Percentiles rank a stretch among this genome's conserved stretches.
These are phyloP conservation scores for Nakazawaea ishiwadae DNA, from an alignment of 805 yeast species.

Conservation along the genomic window DNA sequence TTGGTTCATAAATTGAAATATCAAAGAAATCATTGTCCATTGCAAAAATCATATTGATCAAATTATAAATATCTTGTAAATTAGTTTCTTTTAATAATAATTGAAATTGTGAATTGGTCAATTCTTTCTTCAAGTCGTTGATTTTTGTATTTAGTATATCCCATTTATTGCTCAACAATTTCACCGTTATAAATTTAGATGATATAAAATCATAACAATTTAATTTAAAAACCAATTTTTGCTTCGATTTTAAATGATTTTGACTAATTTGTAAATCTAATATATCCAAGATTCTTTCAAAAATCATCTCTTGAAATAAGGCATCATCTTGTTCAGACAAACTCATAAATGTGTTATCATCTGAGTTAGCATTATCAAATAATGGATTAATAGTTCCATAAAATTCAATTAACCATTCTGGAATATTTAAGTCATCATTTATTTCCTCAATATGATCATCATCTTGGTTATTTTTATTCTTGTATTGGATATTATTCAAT, in stretches of 20 bases:
- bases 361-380: constrained; percentile 35
- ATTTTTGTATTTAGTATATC: constrained; percentile 31
- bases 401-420: constrained; percentile 77
- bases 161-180: constrained; percentile 34
- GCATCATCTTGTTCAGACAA: constrained; percentile 30
- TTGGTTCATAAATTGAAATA: constrained; percentile 59
- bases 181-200: constrained; percentile 46
- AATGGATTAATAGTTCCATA: constrained; percentile 56
- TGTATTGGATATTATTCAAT: constrained; percentile 19
- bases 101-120: constrained; percentile 42
- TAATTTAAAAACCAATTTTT: constrained; percentile 39
- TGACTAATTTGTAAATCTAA: constrained; percentile 29
- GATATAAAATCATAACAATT: constrained; percentile 59
- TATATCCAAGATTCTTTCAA: constrained; percentile 42
- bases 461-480: constrained; percentile 22
- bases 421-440: constrained; percentile 62
- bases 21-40: constrained; percentile 54
- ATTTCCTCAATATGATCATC: constrained; percentile 25
- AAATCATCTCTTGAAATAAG: constrained; percentile 34
- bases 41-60: constrained; percentile 70
- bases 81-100: constrained; percentile 47
- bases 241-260: constrained; percentile 23
- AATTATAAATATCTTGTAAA: constrained; percentile 53
- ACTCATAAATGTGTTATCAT: constrained; percentile 35
- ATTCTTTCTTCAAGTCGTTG: constrained; percentile 27